Base-by-base conservation (phyloP, 805 yeast species). In the Zygoascus biomembranicola region DNA sequence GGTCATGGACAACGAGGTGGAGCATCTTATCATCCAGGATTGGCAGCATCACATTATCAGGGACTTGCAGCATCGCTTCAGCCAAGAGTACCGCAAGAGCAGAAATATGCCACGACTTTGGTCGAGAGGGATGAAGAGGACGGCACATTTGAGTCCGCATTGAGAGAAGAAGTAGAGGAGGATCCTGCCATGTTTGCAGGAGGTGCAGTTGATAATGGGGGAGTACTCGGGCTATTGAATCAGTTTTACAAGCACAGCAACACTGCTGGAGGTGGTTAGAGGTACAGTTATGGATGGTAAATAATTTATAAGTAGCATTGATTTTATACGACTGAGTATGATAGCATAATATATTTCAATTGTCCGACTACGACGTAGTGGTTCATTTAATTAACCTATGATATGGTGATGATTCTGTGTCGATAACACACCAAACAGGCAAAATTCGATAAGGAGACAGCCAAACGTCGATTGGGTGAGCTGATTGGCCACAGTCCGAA, bases 191-290 rank as follows among this genome's bases (percentile, higher is more conserved):
- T 69, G 10, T 70, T 66, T 3, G 64, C 58, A 6, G 20, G 32
- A 14, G 19, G 35, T 5, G 18, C 3, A 4, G 47, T 37, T 8
- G 32, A 49, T 20, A 65, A 63, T 55, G 63, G 70, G 3, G 92
- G 92, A 0, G 94, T 82, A n/a, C 72, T 83, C 44, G 95, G 94
- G 1, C 75, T 90, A 70, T 75, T 90, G 47, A 88, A 87, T 64
- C 90, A 88, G 63, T 84, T 87, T 56, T 88, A 88, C 64, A 83
- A 88, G 47, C 63, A 58, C 18, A 32, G 41, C 14, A 32, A 46
- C 26, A 28, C 23, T n/a, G 39, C 39, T 13, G 39, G 39, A 35
- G 39, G 39, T 35, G 16, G 16, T 8, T 35, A 35, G 39, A 35
- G 28, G 6, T 23, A 23, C 28, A 23, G 28, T 6, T 4, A 23